phyloP scores from a whole-genome alignment of 139 green algal genomes.

The Zygnema circumcarinatum region DNA sequence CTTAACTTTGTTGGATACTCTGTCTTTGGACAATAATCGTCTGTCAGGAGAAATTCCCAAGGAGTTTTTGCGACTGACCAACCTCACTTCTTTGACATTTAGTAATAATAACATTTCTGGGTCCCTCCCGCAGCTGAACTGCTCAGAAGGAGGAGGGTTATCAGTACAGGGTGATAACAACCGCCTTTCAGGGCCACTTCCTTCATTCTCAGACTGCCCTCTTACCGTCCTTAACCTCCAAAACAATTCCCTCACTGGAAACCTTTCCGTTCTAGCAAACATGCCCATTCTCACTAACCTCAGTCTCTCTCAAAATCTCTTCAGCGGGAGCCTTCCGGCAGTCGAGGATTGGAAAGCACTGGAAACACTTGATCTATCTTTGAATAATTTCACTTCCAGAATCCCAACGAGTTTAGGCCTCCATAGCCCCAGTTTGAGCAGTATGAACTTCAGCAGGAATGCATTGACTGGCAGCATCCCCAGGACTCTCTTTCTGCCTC shows the following conservation, averaged over 20 bases:
- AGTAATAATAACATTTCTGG: not conserved
- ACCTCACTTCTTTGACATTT: not conserved
- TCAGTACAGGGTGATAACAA: constrained; percentile 6
- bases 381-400: constrained; percentile 19
- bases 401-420: constrained; percentile 29
- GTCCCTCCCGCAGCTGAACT: not conserved
- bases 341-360: not conserved
- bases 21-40: not conserved
- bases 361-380: not conserved
- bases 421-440: not conserved
- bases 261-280: not conserved
- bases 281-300: not conserved
- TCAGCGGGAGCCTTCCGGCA: not conserved
- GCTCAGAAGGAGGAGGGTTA: not conserved
- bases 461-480: constrained; percentile 28
- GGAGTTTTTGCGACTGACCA: not conserved
- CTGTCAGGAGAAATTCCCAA: not conserved
- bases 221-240: not conserved
- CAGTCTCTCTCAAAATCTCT: not conserved
- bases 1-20: not conserved
- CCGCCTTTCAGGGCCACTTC: constrained; percentile 4
- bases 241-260: not conserved
- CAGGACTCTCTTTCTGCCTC: not conserved
- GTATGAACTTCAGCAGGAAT: constrained; percentile 14
- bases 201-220: not conserved